Base-by-base conservation (phyloP, 129 eudicot species). In the Saussurea involucrata region DNA sequence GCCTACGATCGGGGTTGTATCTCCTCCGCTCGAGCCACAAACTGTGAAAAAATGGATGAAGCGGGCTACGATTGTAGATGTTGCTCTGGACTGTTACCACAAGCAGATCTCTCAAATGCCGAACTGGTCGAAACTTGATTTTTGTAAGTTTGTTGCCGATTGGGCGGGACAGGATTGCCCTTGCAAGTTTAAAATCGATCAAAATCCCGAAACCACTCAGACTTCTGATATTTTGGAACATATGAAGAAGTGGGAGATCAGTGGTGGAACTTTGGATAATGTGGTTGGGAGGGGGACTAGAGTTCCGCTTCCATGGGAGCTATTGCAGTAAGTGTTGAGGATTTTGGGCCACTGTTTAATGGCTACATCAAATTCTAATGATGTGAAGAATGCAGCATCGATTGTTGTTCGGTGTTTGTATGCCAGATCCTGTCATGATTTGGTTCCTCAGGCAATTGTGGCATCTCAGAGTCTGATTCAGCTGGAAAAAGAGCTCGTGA, bases 21-120 rank as follows among this genome's bases (percentile, higher is more conserved):
- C 88, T 8, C 83, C 91, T 40, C 91, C 96, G 3, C 79, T 93
- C 11, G 98, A 93, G 81, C 95, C 95, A 0, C 93, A 93, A 32
- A 78, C 85, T 0, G 96, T 91, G 17, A 85, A 90, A 0, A 90
- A 90, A 69, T 93, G 95, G 0, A 93, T 95, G 13, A 93, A 93
- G 53, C 91, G 98, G 13, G 91, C 92, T 3, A 84, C 82, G 57
- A 89, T 93, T 20, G 93, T 93, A 0, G 98, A 97, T 0, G 86
- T 89, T 27, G 95, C 86, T 0, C 66, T 93, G 0, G 97, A 90
- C 81, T 91, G 93, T 69, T 91, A 91, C 63, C 86, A 85, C 71
- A 94, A 89, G 74, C 90, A 87, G 82, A 87, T 94, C 67, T 91
- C 97, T 1, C 96, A 94, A 53, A 94, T 94, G 98, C 98, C 98